Evolutionary conservation across 371 early-diverging fungal species (phyloP), one percentile per base, ranked within the genome.

Genomic region (Apophysomyces ossiformis): DNA sequence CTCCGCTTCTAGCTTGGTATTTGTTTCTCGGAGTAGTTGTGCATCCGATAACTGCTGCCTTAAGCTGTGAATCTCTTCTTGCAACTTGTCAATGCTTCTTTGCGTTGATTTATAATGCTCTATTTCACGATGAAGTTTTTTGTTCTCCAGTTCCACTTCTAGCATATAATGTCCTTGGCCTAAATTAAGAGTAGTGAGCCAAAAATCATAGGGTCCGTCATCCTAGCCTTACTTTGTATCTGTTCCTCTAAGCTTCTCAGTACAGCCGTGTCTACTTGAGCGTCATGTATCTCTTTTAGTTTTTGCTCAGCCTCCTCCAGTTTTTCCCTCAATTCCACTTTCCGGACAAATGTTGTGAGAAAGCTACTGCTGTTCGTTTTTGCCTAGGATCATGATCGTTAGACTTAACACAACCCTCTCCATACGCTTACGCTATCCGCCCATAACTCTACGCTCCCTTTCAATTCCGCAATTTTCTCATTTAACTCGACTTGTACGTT

Each of bases 71-170:
- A 67, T 70, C 35, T 70, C 58, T 21, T 66, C 67, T 13, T 59
- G 60, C 3, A 70, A 18, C 56, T 57, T 37, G 47, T 70, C 67
- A 4, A 64, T 46, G 18, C 63, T 63, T 13, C 59, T 61, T 16
- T 70, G 67, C 5, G 60, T 66, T 3, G 56, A 37, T 50, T 64
- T 63, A 57, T 67, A 70, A 56, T 64, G 64, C 9, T 39, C 38
- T 18, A 70, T 16, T 35, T 66, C 67, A 35, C 65, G 26, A 7
- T 63, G 63, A 8, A 70, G 46, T 21, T 56, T 64, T 5, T 46
- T 56, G 37, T 67, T 70, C 43, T 58, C 63, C 11, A 61, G 44
- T 26, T 70, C 71, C 9, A 63, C 11, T 16, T 64, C 37, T 12
- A 61, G 63, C 13, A 44, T 39, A 13, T 44, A 59, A 16, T 37